These are phyloP conservation scores for Porcisia hertigi DNA, from an alignment of 208 protist genomes.

Conservation along the genomic window DNA sequence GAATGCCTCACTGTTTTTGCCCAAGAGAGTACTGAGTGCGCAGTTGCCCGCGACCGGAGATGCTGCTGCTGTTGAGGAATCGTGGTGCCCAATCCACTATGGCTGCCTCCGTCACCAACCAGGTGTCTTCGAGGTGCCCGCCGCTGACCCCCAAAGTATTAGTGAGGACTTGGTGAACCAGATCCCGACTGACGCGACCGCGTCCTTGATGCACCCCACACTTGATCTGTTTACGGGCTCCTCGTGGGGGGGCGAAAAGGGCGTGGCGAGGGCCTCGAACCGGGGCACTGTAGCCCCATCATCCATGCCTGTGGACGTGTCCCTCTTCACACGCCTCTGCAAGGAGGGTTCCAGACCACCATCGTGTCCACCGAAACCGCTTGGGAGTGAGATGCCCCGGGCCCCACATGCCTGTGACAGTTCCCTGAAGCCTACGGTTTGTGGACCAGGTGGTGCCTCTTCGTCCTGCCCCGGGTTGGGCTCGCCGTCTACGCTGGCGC, in stretches of 20 bases:
- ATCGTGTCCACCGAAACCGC: not conserved
- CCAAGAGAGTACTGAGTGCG: conserved; percentile 21
- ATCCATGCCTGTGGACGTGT: not conserved
- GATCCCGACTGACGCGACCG: conserved; percentile 22
- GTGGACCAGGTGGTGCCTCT: not conserved
- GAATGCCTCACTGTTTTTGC: conserved; percentile 13
- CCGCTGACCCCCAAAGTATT: not conserved
- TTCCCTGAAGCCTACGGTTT: not conserved
- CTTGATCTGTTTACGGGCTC: conserved; percentile 5
- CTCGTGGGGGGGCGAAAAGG: conserved; percentile 8
- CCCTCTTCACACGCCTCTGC: not conserved
- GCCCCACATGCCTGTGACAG: conserved; percentile 15
- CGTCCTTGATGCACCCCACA: conserved; percentile 11
- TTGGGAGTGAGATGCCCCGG: conserved; percentile 12
- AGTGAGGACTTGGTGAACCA: conserved; percentile 19
- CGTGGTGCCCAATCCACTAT: not conserved
- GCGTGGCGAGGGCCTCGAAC: not conserved
- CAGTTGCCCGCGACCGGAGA: conserved; percentile 6
- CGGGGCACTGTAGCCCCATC: not conserved
- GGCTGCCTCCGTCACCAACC: not conserved
- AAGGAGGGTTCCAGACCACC: not conserved
- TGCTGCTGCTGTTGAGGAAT: not conserved
- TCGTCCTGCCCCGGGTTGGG: not conserved
- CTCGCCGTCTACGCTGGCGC: not conserved
- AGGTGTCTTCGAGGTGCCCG: conserved; percentile 1